Evolutionary conservation across 768 basidiomycete species (phyloP).

Genomic region (Leccinum aurantiacum): DNA sequence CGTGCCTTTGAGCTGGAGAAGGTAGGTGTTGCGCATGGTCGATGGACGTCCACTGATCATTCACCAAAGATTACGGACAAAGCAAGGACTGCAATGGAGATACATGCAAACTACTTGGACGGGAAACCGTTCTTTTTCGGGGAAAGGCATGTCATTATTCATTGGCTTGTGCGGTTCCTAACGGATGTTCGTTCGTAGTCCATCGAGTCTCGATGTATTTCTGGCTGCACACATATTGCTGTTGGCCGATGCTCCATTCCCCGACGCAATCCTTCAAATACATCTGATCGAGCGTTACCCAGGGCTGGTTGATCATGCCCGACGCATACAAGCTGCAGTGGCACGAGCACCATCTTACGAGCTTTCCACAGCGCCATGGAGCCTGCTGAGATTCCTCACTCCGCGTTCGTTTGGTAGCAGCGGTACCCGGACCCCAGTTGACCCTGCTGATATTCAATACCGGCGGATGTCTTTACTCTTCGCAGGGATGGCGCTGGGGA

Average conservation of each 20-base stretch:
- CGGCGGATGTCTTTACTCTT: slow-evolving; percentile 55
- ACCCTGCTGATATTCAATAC: slow-evolving; percentile 46
- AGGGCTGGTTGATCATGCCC: slow-evolving; percentile 56
- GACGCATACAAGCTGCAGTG: slow-evolving; percentile 41
- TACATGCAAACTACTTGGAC: slow-evolving; percentile 57
- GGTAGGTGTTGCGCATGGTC: slow-evolving; percentile 28
- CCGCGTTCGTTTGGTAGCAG: slow-evolving; percentile 29
- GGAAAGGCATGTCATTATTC: slow-evolving; percentile 40
- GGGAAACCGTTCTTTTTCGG: slow-evolving; percentile 51
- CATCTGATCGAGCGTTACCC: slow-evolving; percentile 59
- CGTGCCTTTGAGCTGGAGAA: slow-evolving; percentile 65
- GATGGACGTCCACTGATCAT: slow-evolving; percentile 4
- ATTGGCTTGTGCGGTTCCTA: background rate
- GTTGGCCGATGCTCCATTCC: slow-evolving; percentile 56
- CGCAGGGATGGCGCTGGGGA: slow-evolving; percentile 44
- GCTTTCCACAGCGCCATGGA: slow-evolving; percentile 18
- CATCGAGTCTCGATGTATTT: slow-evolving; percentile 61
- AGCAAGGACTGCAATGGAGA: slow-evolving; percentile 54
- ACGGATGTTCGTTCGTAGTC: slow-evolving; percentile 37
- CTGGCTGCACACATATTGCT: slow-evolving; percentile 70
- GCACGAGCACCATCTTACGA: slow-evolving; percentile 30
- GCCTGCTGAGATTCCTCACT: slow-evolving; percentile 39
- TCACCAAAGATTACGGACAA: slow-evolving; percentile 57
- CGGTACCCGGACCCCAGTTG: slow-evolving; percentile 18
- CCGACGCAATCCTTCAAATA: slow-evolving; percentile 56